phyloP scores from a whole-genome alignment of 2,329 filamentous ascomycete species.

The Dichotomopilus funicola region DNA sequence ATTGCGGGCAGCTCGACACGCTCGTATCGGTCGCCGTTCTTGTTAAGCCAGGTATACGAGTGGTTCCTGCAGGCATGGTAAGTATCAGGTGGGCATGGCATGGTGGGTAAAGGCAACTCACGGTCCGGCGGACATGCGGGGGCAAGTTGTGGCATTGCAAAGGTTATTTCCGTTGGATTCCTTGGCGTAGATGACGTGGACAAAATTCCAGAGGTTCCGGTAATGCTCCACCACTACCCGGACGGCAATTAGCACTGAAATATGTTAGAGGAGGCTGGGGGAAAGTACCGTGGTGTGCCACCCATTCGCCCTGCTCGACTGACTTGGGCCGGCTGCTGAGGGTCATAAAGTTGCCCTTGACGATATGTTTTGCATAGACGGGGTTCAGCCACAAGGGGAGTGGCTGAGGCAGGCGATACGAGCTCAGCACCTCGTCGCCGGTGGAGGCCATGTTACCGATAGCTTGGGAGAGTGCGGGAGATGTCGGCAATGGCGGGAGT shows the following conservation, averaged over 20 bases:
- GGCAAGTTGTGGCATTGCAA: constrained; percentile 71
- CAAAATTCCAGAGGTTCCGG: constrained; percentile 71
- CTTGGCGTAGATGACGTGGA: constrained; percentile 70
- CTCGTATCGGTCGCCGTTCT: constrained; percentile 47
- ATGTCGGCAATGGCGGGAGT: constrained; percentile 23
- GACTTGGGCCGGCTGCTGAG: constrained; percentile 76
- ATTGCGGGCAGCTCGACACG: constrained; percentile 74
- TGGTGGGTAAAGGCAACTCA: constrained; percentile 37
- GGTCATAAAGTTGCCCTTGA: constrained; percentile 88
- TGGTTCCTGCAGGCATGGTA: constrained; percentile 47
- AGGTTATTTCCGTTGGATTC: constrained; percentile 63
- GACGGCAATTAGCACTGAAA: constrained; percentile 19
- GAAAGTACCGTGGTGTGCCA: constrained; percentile 71
- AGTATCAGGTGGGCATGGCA: constrained; percentile 6
- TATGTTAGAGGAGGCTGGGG: background rate
- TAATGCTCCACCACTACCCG: constrained; percentile 72
- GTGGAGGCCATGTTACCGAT: constrained; percentile 22
- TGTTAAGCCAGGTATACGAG: constrained; percentile 81
- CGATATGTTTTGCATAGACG: constrained; percentile 65
- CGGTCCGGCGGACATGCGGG: constrained; percentile 80
- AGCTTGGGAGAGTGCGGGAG: constrained; percentile 23
- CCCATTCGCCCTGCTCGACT: constrained; percentile 79
- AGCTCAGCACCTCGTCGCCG: constrained; percentile 28
- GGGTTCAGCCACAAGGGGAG: constrained; percentile 60
- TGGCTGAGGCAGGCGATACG: constrained; percentile 31